These are phyloP conservation scores for Murraya koenigii DNA, from an alignment of 345 rosid species.

Conservation along the genomic window DNA sequence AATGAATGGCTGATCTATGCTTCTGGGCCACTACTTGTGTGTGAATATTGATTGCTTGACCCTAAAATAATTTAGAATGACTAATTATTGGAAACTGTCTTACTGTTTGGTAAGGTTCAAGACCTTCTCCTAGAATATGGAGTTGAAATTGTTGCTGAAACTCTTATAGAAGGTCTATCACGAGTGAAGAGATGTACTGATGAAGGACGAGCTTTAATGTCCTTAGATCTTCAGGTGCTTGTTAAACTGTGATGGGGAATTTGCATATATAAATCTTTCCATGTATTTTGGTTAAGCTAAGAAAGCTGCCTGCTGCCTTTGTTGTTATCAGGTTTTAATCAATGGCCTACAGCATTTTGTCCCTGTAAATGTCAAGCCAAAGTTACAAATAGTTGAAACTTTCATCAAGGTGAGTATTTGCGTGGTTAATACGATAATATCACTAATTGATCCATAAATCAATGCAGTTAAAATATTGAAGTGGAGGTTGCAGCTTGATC, in stretches of 20 bases:
- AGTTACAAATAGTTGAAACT: constrained; percentile 73
- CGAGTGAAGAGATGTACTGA: constrained; percentile 89
- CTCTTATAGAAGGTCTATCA: constrained; percentile 89
- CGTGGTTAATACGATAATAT: not conserved
- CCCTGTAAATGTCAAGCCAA: constrained; percentile 66
- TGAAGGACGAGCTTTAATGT: constrained; percentile 97
- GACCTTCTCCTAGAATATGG: constrained; percentile 74
- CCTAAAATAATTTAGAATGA: not conserved
- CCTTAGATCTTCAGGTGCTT: constrained; percentile 86
- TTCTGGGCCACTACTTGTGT: not conserved
- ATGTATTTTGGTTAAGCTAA: not conserved
- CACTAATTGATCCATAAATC: not conserved
- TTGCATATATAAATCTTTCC: not conserved
- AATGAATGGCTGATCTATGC: constrained; percentile 2
- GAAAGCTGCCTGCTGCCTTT: not conserved
- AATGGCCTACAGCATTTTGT: constrained; percentile 87
- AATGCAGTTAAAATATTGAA: not conserved
- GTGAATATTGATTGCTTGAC: not conserved
- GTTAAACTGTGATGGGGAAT: not conserved
- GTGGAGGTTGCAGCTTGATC: not conserved
- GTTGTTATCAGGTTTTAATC: constrained; percentile 66
- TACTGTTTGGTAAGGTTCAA: constrained; percentile 53
- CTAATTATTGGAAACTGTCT: constrained; percentile 7
- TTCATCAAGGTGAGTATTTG: constrained; percentile 67
- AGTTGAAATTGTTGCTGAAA: constrained; percentile 84